Evolutionary conservation across 345 rosid genomes (phyloP), one percentile per base, ranked within the genome.

Genomic region (Eucalyptus sp.): DNA sequence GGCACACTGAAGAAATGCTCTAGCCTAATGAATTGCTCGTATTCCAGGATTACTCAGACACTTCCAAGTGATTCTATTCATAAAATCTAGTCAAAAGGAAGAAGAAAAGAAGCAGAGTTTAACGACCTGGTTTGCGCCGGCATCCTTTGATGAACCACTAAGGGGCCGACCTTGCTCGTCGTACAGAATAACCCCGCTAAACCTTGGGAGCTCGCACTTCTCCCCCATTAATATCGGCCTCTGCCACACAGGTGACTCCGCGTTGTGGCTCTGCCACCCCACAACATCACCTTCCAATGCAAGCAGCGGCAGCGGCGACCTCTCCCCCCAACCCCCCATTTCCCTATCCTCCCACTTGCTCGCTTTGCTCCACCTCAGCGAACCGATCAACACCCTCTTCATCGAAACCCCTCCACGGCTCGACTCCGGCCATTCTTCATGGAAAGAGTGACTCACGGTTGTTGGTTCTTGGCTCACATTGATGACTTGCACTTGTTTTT

Each of bases 181-280:
- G 86, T 96, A 97, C 87, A 97, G 92, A 91, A 96, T 95, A 33
- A 96, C 91, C 13, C 99, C 99, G 83, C 98, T 96, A 87, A 94
- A 94, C 89, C 94, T 93, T 1, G 98, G 99, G 10, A 96, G 93
- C 92, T 96, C 94, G 87, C 97, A 96, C 92, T 95, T 97, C 92
- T 92, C 99, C 88, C 98, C 99, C 98, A 95, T 95, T n/a, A 96
- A 91, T 58, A 95, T 96, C 14, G 98, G 99, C 86, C 97, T 91
- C 87, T 96, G 95, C 98, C 98, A 96, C 88, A 96, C 95, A 0
- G 97, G 95, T 5, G 96, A 94, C 56, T 84, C 94, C 13, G 96
- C 93, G 90, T 94, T 92, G 84, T 91, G 95, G 89, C 96, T 96
- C 33, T 87, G 94, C 97, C 93, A 83, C 85, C 92, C 91, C 15